phyloP scores from a whole-genome alignment of 1,284 basidiomycete genomes.

The Ustilago curta region DNA sequence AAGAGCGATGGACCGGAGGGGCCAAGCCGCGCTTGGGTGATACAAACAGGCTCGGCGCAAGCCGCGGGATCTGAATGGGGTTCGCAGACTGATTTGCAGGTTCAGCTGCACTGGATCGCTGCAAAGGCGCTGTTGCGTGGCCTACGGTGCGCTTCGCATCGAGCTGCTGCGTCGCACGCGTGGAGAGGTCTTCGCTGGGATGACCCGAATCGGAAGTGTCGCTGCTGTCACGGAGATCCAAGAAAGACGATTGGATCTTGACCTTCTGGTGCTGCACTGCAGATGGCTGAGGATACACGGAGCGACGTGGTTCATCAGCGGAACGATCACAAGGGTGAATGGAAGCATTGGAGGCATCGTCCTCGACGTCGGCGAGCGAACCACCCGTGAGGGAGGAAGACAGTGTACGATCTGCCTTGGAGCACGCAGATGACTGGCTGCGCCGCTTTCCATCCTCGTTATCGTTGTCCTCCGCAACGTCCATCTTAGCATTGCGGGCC shows the following conservation, averaged over 20 bases:
- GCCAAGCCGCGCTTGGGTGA: conserved; percentile 18
- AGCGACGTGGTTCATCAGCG: conserved; percentile 4
- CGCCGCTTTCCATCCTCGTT: conserved; percentile 1
- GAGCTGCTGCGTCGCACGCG: neutral
- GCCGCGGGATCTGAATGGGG: neutral
- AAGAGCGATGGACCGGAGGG: conserved; percentile 58
- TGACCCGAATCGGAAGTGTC: conserved; percentile 24
- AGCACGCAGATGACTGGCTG: conserved; percentile 23
- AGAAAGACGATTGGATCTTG: conserved; percentile 25
- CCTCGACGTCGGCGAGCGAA: conserved; percentile 43
- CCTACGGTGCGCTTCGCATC: neutral
- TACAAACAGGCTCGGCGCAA: neutral
- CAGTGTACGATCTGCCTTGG: conserved; percentile 26
- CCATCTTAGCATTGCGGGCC: conserved; percentile 36
- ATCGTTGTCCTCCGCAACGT: conserved; percentile 2
- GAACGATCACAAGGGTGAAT: conserved; percentile 30
- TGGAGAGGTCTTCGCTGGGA: neutral
- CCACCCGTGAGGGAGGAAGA: conserved; percentile 38
- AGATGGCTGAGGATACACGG: neutral
- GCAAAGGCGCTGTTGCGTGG: neutral
- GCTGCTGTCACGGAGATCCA: conserved; percentile 33
- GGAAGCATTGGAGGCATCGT: conserved; percentile 25
- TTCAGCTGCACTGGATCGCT: neutral
- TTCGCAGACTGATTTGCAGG: neutral
- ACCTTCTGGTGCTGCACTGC: conserved; percentile 4